phyloP scores from a whole-genome alignment of 176 grass and related monocot genomes.

The Oryza rufipogon region DNA sequence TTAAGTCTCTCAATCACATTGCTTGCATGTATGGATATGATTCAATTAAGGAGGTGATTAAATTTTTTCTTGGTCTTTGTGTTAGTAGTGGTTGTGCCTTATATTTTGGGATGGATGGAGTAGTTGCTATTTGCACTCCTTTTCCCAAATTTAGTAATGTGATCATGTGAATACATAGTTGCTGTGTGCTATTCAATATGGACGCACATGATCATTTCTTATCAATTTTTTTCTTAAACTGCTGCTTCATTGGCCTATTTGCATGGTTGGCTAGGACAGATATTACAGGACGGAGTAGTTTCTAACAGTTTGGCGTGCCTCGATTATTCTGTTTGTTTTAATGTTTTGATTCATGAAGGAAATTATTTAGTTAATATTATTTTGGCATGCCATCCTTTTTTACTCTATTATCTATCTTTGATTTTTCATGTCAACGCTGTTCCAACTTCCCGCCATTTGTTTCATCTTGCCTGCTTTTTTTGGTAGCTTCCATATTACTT shows the following conservation, averaged over 20 bases:
- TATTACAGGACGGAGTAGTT: neutral
- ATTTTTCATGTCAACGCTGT: neutral
- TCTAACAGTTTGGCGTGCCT: constrained; percentile 2
- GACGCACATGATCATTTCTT: neutral
- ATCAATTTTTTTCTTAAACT: neutral
- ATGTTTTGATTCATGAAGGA: constrained; percentile 26
- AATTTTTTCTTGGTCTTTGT: no score
- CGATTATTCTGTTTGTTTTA: constrained; percentile 13
- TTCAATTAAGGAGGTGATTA: no score
- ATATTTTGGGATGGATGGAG: no score
- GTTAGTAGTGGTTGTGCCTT: no score
- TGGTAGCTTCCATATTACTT: neutral
- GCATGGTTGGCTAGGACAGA: neutral
- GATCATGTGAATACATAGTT: neutral
- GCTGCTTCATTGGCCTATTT: neutral
- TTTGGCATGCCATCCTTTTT: constrained; percentile 10
- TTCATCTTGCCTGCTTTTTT: constrained; percentile 3
- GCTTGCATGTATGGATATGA: no score
- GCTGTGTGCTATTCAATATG: neutral
- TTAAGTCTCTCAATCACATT: no score
- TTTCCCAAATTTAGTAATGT: neutral
- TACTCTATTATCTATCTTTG: neutral
- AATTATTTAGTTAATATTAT: constrained; percentile 28
- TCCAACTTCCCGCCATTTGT: constrained; percentile 12
- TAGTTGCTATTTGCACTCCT: neutral